These are phyloP conservation scores for Boletus bicolor DNA, from an alignment of 768 basidiomycete genomes.

Conservation along the genomic window DNA sequence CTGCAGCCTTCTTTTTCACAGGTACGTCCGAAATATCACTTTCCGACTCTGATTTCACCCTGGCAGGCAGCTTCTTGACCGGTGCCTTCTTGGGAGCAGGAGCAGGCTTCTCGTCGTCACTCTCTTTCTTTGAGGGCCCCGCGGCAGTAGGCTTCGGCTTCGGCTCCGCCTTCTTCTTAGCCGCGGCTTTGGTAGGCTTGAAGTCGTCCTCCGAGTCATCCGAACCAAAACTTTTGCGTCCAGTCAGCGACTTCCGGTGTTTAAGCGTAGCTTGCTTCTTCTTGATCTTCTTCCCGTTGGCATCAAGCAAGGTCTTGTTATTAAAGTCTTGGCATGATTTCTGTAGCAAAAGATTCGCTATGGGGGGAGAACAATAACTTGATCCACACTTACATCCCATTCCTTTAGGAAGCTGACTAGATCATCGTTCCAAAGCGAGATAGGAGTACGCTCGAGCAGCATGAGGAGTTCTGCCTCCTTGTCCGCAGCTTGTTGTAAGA, in stretches of 20 bases:
- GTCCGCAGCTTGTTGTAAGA: slow-evolving; percentile 71
- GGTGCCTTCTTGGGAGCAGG: slow-evolving; percentile 31
- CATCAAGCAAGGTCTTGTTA: slow-evolving; percentile 43
- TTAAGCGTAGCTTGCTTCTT: slow-evolving; percentile 55
- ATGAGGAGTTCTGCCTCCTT: slow-evolving; percentile 80
- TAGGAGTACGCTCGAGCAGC: slow-evolving; percentile 75
- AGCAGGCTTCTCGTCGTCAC: slow-evolving; percentile 37
- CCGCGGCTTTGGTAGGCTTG: slow-evolving; percentile 47
- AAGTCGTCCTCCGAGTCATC: slow-evolving; percentile 54
- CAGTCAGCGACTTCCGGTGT: slow-evolving; percentile 48
- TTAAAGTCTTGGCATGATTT: slow-evolving; percentile 42
- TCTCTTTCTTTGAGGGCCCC: slow-evolving; percentile 45
- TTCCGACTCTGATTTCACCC: slow-evolving; percentile 41
- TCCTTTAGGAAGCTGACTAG: slow-evolving; percentile 77
- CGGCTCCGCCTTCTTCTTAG: slow-evolving; percentile 36
- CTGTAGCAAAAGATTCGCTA: slow-evolving; percentile 25
- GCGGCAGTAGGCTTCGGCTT: slow-evolving; percentile 25
- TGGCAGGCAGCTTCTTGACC: slow-evolving; percentile 31
- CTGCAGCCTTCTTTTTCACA: slow-evolving; percentile 19
- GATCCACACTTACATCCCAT: slow-evolving; percentile 69
- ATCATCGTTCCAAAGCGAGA: slow-evolving; percentile 87
- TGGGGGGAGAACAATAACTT: neutral
- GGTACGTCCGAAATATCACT: slow-evolving; percentile 30
- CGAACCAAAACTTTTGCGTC: slow-evolving; percentile 36
- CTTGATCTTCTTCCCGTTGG: slow-evolving; percentile 52